A percentile compares a stretch with the other conserved stretches of the same genome.
phyloP scores from a whole-genome alignment of 805 yeast species.

The Ogataea ramenticola region DNA sequence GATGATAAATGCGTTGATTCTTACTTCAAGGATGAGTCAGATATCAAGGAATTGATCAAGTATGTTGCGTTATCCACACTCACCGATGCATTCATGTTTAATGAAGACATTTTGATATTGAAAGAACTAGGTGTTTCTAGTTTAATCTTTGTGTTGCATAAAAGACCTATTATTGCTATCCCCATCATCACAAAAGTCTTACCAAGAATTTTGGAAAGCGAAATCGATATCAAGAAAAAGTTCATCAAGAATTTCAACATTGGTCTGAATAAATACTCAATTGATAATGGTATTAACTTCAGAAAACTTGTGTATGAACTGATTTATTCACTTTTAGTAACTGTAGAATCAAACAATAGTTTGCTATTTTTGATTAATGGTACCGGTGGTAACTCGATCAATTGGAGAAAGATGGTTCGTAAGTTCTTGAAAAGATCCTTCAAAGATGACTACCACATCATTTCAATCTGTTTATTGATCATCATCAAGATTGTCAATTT shows the following conservation, averaged over 20 bases:
- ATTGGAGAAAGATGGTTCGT: slow-evolving; percentile 24
- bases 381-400: slow-evolving; percentile 2
- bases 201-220: slow-evolving; percentile 42
- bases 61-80: slow-evolving; percentile 19
- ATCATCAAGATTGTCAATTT: slow-evolving; percentile 30
- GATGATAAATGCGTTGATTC: slow-evolving; percentile 8
- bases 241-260: slow-evolving; percentile 63
- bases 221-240: slow-evolving; percentile 46
- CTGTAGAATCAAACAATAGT: slow-evolving; percentile 22
- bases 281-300: slow-evolving; percentile 70
- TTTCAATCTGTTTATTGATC: slow-evolving; percentile 44
- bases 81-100: slow-evolving; percentile 15
- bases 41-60: slow-evolving; percentile 4
- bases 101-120: slow-evolving; percentile 39
- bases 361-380: slow-evolving; percentile 12
- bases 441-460: slow-evolving; percentile 55
- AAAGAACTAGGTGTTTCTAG: slow-evolving; percentile 56
- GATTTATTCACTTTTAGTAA: slow-evolving; percentile 43
- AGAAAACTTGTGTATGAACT: slow-evolving; percentile 69
- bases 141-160: slow-evolving; percentile 52
- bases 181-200: slow-evolving; percentile 39
- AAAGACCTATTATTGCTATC: slow-evolving; percentile 39
- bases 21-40: slow-evolving; percentile 22
- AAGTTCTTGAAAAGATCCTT: slow-evolving; percentile 43
- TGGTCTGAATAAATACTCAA: slow-evolving; percentile 82